These are phyloP conservation scores for Hortiboletus flavorubellus DNA, from an alignment of 768 basidiomycete species.

Conservation along the genomic window DNA sequence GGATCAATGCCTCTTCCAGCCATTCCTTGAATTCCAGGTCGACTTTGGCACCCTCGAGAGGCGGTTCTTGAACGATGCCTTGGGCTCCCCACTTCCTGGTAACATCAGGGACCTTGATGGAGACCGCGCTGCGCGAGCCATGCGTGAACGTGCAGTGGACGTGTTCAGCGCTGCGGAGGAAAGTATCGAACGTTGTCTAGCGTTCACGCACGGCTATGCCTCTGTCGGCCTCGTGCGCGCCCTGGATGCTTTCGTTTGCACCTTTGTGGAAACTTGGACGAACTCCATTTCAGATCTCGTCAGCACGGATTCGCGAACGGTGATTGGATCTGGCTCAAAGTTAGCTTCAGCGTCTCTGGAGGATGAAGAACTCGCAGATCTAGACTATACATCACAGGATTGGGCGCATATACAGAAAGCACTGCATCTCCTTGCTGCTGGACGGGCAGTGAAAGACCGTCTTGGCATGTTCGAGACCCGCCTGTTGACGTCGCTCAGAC, in stretches of 20 bases:
- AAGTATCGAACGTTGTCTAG: constrained; percentile 66
- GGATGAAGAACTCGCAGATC: constrained; percentile 65
- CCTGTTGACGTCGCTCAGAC: constrained; percentile 54
- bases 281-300: constrained; percentile 44
- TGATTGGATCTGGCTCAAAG: constrained; percentile 28
- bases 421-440: constrained; percentile 80
- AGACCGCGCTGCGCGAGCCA: constrained; percentile 51
- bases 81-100: constrained; percentile 45
- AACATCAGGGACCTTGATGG: constrained; percentile 25
- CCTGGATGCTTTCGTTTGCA: constrained; percentile 65
- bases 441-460: constrained; percentile 67
- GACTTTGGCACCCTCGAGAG: constrained; percentile 81
- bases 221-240: constrained; percentile 68
- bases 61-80: constrained; percentile 57
- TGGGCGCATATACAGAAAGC: constrained; percentile 84
- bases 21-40: constrained; percentile 87
- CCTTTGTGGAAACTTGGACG: constrained; percentile 67
- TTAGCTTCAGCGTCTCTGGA: constrained; percentile 23
- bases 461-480: constrained; percentile 67
- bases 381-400: constrained; percentile 87
- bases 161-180: constrained; percentile 79
- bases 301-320: constrained; percentile 27
- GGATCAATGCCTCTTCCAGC: constrained; percentile 92
- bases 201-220: constrained; percentile 90
- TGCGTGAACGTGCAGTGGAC: constrained; percentile 74